Conservation (phyloP, 768 basidiomycete species). For the Chiua virens region DNA sequence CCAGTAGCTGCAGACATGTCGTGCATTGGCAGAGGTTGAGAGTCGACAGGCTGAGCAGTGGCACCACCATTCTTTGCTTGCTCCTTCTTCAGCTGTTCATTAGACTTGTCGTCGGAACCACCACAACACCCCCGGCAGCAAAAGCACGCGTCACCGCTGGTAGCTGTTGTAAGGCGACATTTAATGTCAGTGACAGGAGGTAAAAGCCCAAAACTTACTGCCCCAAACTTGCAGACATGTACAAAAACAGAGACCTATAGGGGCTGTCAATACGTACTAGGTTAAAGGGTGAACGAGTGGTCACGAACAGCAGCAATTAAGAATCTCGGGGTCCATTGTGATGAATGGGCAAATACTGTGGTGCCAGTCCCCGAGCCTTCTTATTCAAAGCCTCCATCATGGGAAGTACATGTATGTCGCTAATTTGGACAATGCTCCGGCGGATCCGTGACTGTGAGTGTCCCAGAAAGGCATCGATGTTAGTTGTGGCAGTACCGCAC, state of each 20-base stretch:
- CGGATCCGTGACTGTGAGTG: too few relatives aligned
- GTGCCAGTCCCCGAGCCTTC: too few relatives aligned
- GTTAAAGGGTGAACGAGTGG: not conserved
- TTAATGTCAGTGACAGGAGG: not conserved
- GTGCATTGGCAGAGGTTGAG: slow-evolving; percentile 23
- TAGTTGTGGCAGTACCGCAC: too few relatives aligned
- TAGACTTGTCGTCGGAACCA: slow-evolving; percentile 30
- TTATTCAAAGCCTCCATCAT: too few relatives aligned
- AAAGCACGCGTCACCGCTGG: slow-evolving; percentile 15
- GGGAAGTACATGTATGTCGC: too few relatives aligned
- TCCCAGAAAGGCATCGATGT: too few relatives aligned
- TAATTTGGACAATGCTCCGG: too few relatives aligned
- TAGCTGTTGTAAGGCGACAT: slow-evolving; percentile 8
- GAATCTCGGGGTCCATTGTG: slow-evolving; percentile 15
- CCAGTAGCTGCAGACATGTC: slow-evolving; percentile 16
- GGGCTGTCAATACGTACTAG: not conserved
- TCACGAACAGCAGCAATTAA: slow-evolving; percentile 26
- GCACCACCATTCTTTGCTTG: slow-evolving; percentile 17
- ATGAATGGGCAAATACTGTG: not conserved
- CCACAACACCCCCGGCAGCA: slow-evolving; percentile 30
- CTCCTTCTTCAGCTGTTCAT: slow-evolving; percentile 27
- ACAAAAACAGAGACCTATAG: slow-evolving; percentile 13
- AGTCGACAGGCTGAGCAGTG: slow-evolving; percentile 8
- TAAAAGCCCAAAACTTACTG: slow-evolving; percentile 17
- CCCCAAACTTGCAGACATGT: slow-evolving; percentile 22